Percentiles rank a stretch among this genome's conserved stretches.
phyloP scores from a whole-genome alignment of 768 basidiomycete species.

The Phaeotremella skinneri region DNA sequence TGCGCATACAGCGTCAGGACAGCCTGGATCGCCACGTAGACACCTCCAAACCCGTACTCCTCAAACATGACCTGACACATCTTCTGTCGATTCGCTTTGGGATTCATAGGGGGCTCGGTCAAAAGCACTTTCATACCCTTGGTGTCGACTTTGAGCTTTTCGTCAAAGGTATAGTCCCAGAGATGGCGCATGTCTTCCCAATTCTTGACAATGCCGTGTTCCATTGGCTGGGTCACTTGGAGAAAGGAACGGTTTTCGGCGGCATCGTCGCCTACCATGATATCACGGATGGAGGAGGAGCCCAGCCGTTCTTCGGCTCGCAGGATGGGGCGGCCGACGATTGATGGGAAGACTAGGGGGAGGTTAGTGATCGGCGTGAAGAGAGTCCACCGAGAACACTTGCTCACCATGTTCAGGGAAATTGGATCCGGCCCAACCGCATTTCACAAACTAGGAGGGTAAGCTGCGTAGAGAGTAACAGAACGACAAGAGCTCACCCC shows the following conservation, averaged over 20 bases:
- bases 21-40: slow-evolving; percentile 97
- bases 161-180: slow-evolving; percentile 97
- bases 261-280: slow-evolving; percentile 98
- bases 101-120: slow-evolving; percentile 99
- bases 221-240: slow-evolving; percentile 97
- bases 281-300: slow-evolving; percentile 82
- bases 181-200: slow-evolving; percentile 99
- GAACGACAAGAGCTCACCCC: slow-evolving; percentile 60
- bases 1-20: slow-evolving; percentile 97
- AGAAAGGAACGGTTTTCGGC: slow-evolving; percentile 90
- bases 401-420: slow-evolving; percentile 84
- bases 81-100: slow-evolving; percentile 80
- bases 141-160: slow-evolving; percentile 88
- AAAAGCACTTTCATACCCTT: slow-evolving; percentile 82
- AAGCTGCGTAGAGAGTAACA: not conserved
- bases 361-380: not conserved
- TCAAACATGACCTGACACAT: slow-evolving; percentile 99
- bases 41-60: slow-evolving; percentile 91
- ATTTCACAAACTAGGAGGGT: slow-evolving; percentile 78
- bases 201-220: slow-evolving; percentile 97
- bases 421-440: slow-evolving; percentile 86
- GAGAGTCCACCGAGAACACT: not conserved
- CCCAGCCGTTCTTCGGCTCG: slow-evolving; percentile 95
- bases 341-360: slow-evolving; percentile 81
- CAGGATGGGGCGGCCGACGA: slow-evolving; percentile 93